A percentile compares a stretch with the other conserved stretches of the same genome.
phyloP scores from a whole-genome alignment of 2,329 filamentous ascomycete genomes.

The Nothophaeocryptopus gaeumannii region DNA sequence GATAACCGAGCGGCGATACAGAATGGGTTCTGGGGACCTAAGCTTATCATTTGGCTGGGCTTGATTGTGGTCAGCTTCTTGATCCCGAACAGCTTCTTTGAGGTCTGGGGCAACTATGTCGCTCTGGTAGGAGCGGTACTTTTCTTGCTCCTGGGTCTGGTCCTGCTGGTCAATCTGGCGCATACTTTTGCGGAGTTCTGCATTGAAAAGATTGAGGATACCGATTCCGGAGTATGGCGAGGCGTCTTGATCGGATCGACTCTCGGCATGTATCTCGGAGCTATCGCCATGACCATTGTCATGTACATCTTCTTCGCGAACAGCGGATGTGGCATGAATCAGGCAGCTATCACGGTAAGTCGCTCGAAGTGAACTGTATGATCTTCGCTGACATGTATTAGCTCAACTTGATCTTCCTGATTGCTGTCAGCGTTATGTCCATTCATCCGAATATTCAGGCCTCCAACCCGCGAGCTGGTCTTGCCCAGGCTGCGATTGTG shows the following conservation, averaged over 20 bases:
- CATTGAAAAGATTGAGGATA: conserved; percentile 85
- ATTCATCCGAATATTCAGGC: conserved; percentile 89
- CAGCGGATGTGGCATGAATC: conserved; percentile 86
- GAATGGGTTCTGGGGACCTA: conserved; percentile 99
- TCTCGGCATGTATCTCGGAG: conserved; percentile 86
- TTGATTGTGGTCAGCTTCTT: conserved; percentile 90
- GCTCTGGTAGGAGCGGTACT: conserved; percentile 84
- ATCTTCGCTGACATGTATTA: conserved; percentile 18
- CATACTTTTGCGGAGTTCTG: conserved; percentile 98
- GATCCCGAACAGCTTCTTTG: conserved; percentile 91
- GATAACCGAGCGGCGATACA: conserved; percentile 84
- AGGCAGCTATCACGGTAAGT: conserved; percentile 78
- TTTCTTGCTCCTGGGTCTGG: conserved; percentile 87
- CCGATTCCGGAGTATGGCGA: conserved; percentile 81
- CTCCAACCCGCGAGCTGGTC: conserved; percentile 85
- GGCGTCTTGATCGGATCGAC: conserved; percentile 87
- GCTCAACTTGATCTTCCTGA: conserved; percentile 81
- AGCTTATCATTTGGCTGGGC: conserved; percentile 82
- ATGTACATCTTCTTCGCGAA: conserved; percentile 96
- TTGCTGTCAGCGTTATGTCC: conserved; percentile 77
- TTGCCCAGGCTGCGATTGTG: conserved; percentile 97
- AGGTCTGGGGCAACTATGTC: conserved; percentile 93
- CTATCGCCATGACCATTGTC: conserved; percentile 88
- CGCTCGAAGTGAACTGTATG: neutral
- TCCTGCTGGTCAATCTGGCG: conserved; percentile 89